Percentiles rank a stretch among this genome's conserved stretches.
Conservation (phyloP, 1,284 basidiomycete genomes). For the Pulveroboletus sp. region DNA sequence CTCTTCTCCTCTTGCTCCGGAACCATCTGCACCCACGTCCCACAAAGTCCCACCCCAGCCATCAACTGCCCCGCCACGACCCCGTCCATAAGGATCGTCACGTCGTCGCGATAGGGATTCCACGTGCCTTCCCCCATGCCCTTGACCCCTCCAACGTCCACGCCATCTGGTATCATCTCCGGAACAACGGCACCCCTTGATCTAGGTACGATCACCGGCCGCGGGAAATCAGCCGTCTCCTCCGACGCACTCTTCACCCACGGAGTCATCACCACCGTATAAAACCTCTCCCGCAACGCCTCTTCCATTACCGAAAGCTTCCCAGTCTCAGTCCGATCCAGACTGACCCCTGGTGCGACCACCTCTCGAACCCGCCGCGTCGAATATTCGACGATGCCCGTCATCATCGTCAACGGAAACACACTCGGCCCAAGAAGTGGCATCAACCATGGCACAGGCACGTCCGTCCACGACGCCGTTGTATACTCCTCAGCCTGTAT, state of each 20-base stretch:
- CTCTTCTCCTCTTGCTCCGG: constrained; percentile 25
- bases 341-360: constrained; percentile 34
- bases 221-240: constrained; percentile 24
- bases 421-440: constrained; percentile 47
- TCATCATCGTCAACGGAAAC: constrained; percentile 48
- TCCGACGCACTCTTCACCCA: constrained; percentile 28
- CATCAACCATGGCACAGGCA: constrained; percentile 30
- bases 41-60: constrained; percentile 50
- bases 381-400: constrained; percentile 51
- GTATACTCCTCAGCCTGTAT: constrained; percentile 28
- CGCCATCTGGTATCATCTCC: constrained; percentile 1
- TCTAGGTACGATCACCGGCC: constrained; percentile 20
- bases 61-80: constrained; percentile 42
- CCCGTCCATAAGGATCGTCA: constrained; percentile 54
- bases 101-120: constrained; percentile 51
- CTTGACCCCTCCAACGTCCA: not conserved
- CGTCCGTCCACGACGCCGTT: constrained; percentile 34
- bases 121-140: constrained; percentile 32
- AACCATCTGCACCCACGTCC: constrained; percentile 61
- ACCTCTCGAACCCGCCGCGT: constrained; percentile 45
- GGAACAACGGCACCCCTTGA: constrained; percentile 12
- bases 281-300: constrained; percentile 20
- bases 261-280: constrained; percentile 30
- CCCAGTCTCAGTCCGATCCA: constrained; percentile 19
- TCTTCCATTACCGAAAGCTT: constrained; percentile 32